Evolutionary conservation across 768 basidiomycete species (phyloP).

Genomic region (Boletus rufocinnamomeus): DNA sequence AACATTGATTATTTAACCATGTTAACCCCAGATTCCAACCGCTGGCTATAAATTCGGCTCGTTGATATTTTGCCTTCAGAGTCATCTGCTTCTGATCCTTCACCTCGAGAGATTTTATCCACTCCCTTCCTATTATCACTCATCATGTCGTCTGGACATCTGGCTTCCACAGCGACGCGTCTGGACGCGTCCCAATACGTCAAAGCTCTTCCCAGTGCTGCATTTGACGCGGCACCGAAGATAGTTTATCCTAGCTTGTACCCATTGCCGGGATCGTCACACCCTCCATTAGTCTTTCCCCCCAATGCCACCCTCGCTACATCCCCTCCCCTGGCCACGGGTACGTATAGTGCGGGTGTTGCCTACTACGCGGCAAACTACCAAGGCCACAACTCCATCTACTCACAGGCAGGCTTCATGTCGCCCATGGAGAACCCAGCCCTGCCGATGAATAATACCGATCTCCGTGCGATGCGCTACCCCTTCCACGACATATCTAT

Average conservation of each 20-base stretch:
- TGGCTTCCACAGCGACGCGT: neutral
- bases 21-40: neutral
- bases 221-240: too few species aligned
- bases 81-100: too few species aligned
- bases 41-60: slow-evolving; percentile 1
- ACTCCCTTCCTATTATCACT: neutral
- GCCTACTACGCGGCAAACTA: neutral
- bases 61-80: neutral
- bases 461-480: neutral
- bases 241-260: neutral
- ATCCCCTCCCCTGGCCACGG: neutral
- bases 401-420: neutral
- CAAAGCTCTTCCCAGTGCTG: too few species aligned
- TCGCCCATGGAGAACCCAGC: neutral
- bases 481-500: neutral
- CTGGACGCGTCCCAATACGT: neutral
- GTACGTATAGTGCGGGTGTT: neutral
- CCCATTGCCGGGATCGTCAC: neutral
- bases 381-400: neutral
- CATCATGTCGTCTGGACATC: neutral
- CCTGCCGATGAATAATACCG: neutral
- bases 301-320: neutral
- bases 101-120: neutral
- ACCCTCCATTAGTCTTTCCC: neutral
- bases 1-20: neutral